Evolutionary conservation across 345 rosid genomes (phyloP), one percentile per base, ranked within the genome.

Genomic region (Euclidium syriacum): DNA sequence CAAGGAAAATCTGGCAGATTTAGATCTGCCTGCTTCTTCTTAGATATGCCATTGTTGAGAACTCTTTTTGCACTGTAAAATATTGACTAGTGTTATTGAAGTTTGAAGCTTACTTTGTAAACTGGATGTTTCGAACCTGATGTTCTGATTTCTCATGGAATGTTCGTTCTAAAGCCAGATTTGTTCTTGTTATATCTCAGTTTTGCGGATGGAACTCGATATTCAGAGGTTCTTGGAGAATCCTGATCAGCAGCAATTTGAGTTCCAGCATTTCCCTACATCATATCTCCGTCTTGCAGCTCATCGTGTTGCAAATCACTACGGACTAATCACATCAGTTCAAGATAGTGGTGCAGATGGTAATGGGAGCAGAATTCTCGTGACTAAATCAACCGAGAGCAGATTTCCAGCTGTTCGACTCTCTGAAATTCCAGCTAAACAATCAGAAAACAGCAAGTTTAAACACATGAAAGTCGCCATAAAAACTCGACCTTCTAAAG

Each of bases 241-340:
- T 67, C 68, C 80, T 36, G 88, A 83, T 15, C 84, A 77, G 77
- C 90, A 83, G 69, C 84, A 77, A 54, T 92, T 89, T 33, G 95
- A 92, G 81, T 89, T 92, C 73, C 96, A 82, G 53, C 86, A 87
- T 74, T 89, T 86, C 15, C 91, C 96, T 9, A 89, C 91, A 52
- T 89, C 95, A 17, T 92, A 89, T 52, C 96, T 89, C 25, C 84
- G 95, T 62, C 91, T 92, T 40, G 95, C 94, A 6, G 98, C 95
- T 3, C 96, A 88, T 51, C 92, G 96, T 17, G 95, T 85, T 63
- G 95, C 94, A 50, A 96, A 86, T 64, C 90, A 91, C 81, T 88
- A 91, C 72, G 96, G 92, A 53, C 72, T 91, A 46, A 61, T 79
- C 40, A 83, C 98, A 44, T 78, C 81, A 80, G 95, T 85, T 70